A percentile compares a stretch with the other conserved stretches of the same genome.
Evolutionary conservation across 148 eudicot species (phyloP).

Genomic region (Tetragonia tetragonoides): DNA sequence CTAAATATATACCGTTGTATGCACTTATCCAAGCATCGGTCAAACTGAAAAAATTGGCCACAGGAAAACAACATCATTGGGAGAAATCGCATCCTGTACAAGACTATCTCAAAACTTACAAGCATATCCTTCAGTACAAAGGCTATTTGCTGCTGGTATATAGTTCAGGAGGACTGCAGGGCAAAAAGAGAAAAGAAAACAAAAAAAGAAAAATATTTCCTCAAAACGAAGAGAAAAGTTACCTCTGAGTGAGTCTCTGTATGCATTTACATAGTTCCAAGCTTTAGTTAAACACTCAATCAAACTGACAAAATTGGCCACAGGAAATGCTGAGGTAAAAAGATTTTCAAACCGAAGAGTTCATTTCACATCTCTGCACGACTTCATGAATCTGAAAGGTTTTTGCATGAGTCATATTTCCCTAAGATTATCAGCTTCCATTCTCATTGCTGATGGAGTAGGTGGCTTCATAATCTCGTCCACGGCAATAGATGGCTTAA

Average conservation of each 20-base stretch:
- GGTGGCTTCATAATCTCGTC: slow-evolving; percentile 36
- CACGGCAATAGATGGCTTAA: not conserved
- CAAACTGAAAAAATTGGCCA: not conserved
- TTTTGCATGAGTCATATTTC: not conserved
- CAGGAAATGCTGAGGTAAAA: not conserved
- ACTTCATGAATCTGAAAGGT: no score
- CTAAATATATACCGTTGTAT: not conserved
- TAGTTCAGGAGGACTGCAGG: no score
- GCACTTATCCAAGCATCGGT: not conserved
- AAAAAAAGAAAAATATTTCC: no score
- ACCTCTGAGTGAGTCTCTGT: no score
- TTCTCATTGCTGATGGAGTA: slow-evolving; percentile 25
- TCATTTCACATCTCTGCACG: no score
- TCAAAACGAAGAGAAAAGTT: not conserved
- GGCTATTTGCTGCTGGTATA: no score
- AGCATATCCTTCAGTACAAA: no score
- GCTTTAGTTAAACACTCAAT: not conserved
- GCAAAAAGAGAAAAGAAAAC: no score
- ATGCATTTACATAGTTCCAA: not conserved
- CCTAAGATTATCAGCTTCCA: slow-evolving; percentile 14
- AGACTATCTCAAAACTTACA: no score
- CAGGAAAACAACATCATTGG: no score
- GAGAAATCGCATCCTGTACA: no score
- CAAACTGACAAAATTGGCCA: not conserved
- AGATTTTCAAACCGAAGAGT: not conserved